Evolutionary conservation across 257 asterid species (phyloP).

Genomic region (Leptodermis oblonga): DNA sequence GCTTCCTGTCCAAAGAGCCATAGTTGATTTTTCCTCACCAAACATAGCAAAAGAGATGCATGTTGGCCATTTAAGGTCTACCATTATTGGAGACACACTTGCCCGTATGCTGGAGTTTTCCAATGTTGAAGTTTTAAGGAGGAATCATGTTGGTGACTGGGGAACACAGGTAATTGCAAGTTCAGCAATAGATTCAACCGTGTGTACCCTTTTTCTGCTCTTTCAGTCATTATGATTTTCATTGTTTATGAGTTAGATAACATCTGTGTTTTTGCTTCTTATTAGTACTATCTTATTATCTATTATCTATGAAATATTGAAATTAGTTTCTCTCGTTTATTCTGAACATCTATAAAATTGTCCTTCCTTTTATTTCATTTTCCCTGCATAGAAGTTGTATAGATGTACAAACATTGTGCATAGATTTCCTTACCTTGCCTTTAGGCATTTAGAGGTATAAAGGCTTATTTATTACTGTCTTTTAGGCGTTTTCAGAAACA

Average conservation of each 20-base stretch:
- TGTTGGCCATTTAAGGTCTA: slow-evolving; percentile 91
- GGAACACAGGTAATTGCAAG: slow-evolving; percentile 67
- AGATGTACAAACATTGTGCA: background rate
- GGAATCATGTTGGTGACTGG: too few relatives aligned
- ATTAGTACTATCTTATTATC: background rate
- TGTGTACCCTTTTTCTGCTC: background rate
- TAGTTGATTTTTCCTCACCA: slow-evolving; percentile 93
- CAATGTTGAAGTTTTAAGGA: slow-evolving; percentile 84
- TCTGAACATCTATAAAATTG: background rate
- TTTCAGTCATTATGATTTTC: too few relatives aligned
- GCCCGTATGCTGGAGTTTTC: slow-evolving; percentile 92
- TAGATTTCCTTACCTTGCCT: background rate
- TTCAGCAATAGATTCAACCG: background rate
- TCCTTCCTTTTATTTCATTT: background rate
- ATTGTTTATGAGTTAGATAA: too few relatives aligned
- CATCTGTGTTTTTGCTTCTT: background rate
- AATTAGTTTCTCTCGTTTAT: too few relatives aligned
- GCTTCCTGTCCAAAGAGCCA: slow-evolving; percentile 65
- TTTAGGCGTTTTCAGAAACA: too few relatives aligned
- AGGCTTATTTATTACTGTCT: background rate
- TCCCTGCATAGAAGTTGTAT: background rate
- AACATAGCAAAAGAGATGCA: slow-evolving; percentile 98
- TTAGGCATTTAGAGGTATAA: background rate
- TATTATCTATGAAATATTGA: too few relatives aligned
- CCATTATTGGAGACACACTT: slow-evolving; percentile 92